Percentiles rank a stretch among this genome's conserved stretches.
Conservation (phyloP, 805 yeast genomes). For the Sugiyamaella qingdaonensis region DNA sequence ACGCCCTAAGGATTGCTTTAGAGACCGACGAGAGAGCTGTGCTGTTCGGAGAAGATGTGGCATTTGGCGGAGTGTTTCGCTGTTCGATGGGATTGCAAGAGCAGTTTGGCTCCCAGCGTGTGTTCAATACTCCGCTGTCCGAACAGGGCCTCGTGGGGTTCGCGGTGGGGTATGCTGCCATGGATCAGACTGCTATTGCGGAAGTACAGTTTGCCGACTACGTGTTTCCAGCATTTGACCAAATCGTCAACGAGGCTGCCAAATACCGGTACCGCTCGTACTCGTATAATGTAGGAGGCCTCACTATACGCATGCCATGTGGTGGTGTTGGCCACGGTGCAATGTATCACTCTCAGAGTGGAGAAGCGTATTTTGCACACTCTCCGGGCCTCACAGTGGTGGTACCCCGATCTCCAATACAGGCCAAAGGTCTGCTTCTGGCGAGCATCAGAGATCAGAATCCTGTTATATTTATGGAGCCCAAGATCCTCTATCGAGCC, state of each 20-base stretch:
- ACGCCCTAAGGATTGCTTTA: conserved; percentile 81
- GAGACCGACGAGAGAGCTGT: conserved; percentile 88
- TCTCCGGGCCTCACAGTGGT: conserved; percentile 91
- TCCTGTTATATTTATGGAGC: conserved; percentile 91
- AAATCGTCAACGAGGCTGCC: conserved; percentile 92
- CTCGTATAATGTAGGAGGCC: conserved; percentile 83
- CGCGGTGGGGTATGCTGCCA: conserved; percentile 82
- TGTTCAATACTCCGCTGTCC: conserved; percentile 87
- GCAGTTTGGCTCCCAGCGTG: conserved; percentile 81
- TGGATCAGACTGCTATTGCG: conserved; percentile 85
- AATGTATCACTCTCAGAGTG: conserved; percentile 94
- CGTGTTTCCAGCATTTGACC: conserved; percentile 96
- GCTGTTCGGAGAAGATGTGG: conserved; percentile 93
- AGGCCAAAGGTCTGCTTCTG: conserved; percentile 83
- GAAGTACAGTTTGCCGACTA: conserved; percentile 96
- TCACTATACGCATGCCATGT: conserved; percentile 93
- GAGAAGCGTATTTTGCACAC: conserved; percentile 89
- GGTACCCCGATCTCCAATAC: conserved; percentile 86
- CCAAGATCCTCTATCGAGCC: conserved; percentile 84
- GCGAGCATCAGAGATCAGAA: conserved; percentile 92
- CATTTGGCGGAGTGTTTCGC: conserved; percentile 94
- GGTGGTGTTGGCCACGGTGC: conserved; percentile 98
- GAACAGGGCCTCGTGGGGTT: conserved; percentile 93
- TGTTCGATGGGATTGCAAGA: conserved; percentile 86
- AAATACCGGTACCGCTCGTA: conserved; percentile 93